phyloP scores from a whole-genome alignment of 305 asterid species.

The Plantago rigida region DNA sequence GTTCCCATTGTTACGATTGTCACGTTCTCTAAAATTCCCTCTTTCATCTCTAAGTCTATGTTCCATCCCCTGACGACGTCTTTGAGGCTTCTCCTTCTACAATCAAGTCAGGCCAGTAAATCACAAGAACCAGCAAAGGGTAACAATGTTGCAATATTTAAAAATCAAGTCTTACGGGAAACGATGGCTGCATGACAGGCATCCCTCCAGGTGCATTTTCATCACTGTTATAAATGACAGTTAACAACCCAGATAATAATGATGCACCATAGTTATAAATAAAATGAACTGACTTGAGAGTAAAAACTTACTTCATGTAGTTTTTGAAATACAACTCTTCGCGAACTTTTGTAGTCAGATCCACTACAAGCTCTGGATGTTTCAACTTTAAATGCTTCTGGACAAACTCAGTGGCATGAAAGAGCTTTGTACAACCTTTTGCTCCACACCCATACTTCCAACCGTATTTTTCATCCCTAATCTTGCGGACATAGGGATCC shows the following conservation, averaged over 20 bases:
- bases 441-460: constrained; percentile 99
- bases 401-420: constrained; percentile 93
- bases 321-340: constrained; percentile 85
- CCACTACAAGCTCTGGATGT: constrained; percentile 74
- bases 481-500: constrained; percentile 90
- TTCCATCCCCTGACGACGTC: constrained; percentile 67
- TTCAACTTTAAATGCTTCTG: constrained; percentile 89
- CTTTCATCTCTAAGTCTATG: constrained; percentile 73
- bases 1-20: constrained; percentile 48
- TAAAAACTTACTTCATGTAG: constrained; percentile 75
- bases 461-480: constrained; percentile 98
- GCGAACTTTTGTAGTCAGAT: constrained; percentile 71
- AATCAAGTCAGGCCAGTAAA: constrained; percentile 21
- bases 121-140: constrained; percentile 11
- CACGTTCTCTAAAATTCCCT: constrained; percentile 63
- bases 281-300: neutral
- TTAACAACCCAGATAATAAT: constrained; percentile 25
- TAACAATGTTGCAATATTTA: neutral
- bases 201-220: constrained; percentile 92
- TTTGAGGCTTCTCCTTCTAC: constrained; percentile 72
- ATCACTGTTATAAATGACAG: constrained; percentile 47
- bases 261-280: constrained; percentile 14
- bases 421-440: constrained; percentile 97
- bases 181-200: constrained; percentile 81
- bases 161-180: constrained; percentile 44